A percentile compares a stretch with the other conserved stretches of the same genome.
phyloP scores from a whole-genome alignment of 371 early-diverging fungal species.

The Sporodiniella umbellata region DNA sequence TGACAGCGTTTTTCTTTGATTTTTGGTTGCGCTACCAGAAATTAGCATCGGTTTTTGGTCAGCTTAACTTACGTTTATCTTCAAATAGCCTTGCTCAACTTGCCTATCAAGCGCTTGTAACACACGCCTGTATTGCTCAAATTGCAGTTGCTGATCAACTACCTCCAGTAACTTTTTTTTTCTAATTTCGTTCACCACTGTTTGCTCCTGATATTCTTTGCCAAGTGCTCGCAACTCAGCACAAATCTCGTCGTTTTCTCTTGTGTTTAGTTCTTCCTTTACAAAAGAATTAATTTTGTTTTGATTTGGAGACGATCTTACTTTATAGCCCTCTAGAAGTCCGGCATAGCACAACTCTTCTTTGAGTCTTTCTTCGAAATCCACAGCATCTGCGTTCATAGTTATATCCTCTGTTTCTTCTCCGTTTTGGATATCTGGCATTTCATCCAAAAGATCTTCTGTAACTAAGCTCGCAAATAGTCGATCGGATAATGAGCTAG shows the following conservation, averaged over 20 bases:
- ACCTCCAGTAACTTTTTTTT: constrained; percentile 67
- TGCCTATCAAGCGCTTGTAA: constrained; percentile 84
- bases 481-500: constrained; percentile 65
- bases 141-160: constrained; percentile 75
- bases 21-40: constrained; percentile 57
- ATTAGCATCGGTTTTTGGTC: not conserved
- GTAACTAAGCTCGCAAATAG: constrained; percentile 66
- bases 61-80: constrained; percentile 71
- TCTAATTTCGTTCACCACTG: constrained; percentile 59
- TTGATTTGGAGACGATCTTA: constrained; percentile 15
- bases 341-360: constrained; percentile 80
- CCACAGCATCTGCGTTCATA: constrained; percentile 14
- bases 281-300: not conserved
- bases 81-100: constrained; percentile 80
- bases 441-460: constrained; percentile 37
- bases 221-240: constrained; percentile 68
- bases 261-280: constrained; percentile 62
- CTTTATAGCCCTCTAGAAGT: constrained; percentile 73
- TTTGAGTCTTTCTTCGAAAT: constrained; percentile 77
- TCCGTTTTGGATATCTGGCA: constrained; percentile 12
- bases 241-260: constrained; percentile 82
- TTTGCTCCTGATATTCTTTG: constrained; percentile 70
- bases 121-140: constrained; percentile 84
- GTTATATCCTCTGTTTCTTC: constrained; percentile 19
- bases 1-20: constrained; percentile 59